phyloP scores from a whole-genome alignment of 2,329 filamentous ascomycete genomes.

The Chalaropsis thielavioides region DNA sequence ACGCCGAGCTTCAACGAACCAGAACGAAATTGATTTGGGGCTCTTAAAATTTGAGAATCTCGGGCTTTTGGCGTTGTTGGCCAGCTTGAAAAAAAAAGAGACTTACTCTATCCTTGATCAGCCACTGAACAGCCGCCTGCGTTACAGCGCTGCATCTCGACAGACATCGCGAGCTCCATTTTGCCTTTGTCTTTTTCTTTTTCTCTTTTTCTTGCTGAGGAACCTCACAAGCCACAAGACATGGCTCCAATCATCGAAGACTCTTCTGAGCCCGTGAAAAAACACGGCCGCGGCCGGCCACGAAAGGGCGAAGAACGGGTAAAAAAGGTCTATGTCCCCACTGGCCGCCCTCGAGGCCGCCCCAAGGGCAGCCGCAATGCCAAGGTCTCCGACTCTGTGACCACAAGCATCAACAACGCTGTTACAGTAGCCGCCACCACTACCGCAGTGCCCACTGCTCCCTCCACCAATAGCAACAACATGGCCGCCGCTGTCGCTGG shows the following conservation, averaged over 20 bases:
- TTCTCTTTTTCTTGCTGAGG: background rate
- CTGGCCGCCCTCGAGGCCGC: constrained; percentile 32
- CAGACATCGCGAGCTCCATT: background rate
- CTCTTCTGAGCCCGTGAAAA: constrained; percentile 15
- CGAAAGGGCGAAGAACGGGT: constrained; percentile 30
- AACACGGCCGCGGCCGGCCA: constrained; percentile 27
- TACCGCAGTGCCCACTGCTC: background rate
- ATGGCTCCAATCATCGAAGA: constrained; percentile 19
- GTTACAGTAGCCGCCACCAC: background rate
- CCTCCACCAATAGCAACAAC: background rate
- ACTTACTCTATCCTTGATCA: background rate
- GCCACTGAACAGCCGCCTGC: too few relatives aligned
- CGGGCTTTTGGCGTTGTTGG: background rate
- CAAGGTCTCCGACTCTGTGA: constrained; percentile 18
- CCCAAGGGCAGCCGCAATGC: constrained; percentile 26
- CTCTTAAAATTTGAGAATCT: background rate
- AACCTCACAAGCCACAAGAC: background rate
- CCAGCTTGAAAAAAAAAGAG: background rate
- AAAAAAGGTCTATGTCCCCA: constrained; percentile 26
- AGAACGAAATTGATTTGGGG: background rate
- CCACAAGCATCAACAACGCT: constrained; percentile 1
- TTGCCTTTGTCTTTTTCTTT: background rate
- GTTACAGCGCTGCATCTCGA: background rate
- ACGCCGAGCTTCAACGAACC: background rate
- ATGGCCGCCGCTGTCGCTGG: background rate